Conservation (phyloP, 2,329 filamentous ascomycete species). For the Colletotrichum melonis region DNA sequence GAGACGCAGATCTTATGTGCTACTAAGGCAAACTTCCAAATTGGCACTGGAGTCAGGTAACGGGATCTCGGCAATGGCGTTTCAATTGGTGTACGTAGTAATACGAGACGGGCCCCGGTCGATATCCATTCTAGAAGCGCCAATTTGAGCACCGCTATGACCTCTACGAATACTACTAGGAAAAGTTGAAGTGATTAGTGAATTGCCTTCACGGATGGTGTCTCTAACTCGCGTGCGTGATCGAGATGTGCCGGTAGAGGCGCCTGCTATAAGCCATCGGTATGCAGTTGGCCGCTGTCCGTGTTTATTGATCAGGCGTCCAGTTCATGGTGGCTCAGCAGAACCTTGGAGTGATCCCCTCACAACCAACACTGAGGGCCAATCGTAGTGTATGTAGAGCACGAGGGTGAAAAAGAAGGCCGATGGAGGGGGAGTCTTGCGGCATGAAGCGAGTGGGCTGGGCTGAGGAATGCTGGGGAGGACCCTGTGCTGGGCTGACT, state of each 20-base stretch:
- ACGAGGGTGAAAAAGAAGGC: background rate
- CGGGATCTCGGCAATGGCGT: constrained; percentile 11
- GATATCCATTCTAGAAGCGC: background rate
- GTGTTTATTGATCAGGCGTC: background rate
- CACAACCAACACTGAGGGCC: background rate
- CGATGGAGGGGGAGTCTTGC: background rate
- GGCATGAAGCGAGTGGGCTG: constrained; percentile 8
- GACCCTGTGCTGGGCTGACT: constrained; percentile 9
- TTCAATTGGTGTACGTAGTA: background rate
- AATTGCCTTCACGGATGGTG: background rate
- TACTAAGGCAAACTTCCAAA: background rate
- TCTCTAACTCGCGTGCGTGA: background rate
- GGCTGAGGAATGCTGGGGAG: background rate
- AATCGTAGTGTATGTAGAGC: background rate
- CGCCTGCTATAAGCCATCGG: background rate
- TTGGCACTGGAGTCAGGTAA: background rate
- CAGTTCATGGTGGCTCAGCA: constrained; percentile 9
- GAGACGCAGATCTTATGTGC: background rate
- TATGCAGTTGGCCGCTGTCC: background rate
- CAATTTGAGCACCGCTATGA: too few relatives aligned
- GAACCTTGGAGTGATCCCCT: background rate
- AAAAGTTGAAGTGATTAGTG: background rate
- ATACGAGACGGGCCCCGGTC: constrained; percentile 11
- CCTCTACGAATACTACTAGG: too few relatives aligned
- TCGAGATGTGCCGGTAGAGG: background rate